These are phyloP conservation scores for Helicostylum pulchrum DNA, from an alignment of 192 early-diverging fungal species.

Conservation along the genomic window DNA sequence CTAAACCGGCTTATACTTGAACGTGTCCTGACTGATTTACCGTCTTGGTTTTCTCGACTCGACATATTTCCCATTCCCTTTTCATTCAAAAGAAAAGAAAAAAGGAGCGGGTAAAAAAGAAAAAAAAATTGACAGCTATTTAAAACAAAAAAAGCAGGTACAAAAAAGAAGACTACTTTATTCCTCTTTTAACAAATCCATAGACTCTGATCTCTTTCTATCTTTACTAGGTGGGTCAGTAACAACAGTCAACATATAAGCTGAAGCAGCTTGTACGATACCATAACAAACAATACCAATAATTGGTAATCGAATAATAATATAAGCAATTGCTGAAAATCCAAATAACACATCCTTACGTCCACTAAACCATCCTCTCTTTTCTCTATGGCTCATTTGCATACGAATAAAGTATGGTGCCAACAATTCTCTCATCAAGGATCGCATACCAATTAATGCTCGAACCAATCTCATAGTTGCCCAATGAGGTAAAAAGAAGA, in stretches of 20 bases:
- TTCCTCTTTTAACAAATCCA: too few relatives aligned
- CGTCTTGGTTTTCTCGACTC: too few relatives aligned
- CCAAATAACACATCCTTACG: constrained; percentile 56
- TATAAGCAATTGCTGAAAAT: constrained; percentile 53
- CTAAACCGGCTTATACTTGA: too few relatives aligned
- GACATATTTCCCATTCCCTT: too few relatives aligned
- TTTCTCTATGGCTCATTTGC: constrained; percentile 42
- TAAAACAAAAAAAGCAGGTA: too few relatives aligned
- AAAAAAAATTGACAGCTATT: too few relatives aligned
- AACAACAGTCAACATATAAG: constrained; percentile 31
- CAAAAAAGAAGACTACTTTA: too few relatives aligned
- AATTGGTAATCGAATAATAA: constrained; percentile 49
- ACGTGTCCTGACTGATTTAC: too few relatives aligned
- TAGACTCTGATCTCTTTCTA: background rate
- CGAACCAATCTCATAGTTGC: constrained; percentile 39
- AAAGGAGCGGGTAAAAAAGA: too few relatives aligned
- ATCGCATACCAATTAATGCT: constrained; percentile 49
- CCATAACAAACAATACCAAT: constrained; percentile 54
- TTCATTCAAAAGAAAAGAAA: too few relatives aligned
- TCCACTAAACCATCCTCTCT: constrained; percentile 53
- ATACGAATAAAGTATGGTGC: constrained; percentile 62
- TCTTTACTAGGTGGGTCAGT: constrained; percentile 21
- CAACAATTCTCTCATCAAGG: constrained; percentile 55
- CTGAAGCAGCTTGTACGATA: constrained; percentile 48
- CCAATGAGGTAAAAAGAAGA: constrained; percentile 40